Evolutionary conservation across 2,329 filamentous ascomycete genomes (phyloP), one percentile per base, ranked within the genome.

Genomic region (Cercospora sesami): DNA sequence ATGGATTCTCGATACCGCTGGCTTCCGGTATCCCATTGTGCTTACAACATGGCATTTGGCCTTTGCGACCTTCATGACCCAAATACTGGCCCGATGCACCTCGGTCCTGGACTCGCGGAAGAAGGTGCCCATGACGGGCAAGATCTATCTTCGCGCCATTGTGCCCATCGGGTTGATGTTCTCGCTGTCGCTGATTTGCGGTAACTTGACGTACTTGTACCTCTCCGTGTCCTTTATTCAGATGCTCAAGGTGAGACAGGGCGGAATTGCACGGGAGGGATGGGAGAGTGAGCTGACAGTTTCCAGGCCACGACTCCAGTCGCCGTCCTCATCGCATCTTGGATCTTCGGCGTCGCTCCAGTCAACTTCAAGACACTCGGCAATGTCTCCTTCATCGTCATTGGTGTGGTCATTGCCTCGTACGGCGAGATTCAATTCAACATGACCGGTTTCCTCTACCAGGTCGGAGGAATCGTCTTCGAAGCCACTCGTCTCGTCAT

Each of bases 161-260:
- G 90, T 97, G 42, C 94, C 94, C 66, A 97, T 98, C 76, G 94
- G 94, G 73, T 82, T 97, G 79, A 96, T 97, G 84, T 98, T 97
- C 89, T 95, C 91, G 79, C 84, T 97, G 84, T 95, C 91, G 81
- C 86, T 98, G 84, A 97, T 98, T 79, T 97, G 93, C 82, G 93
- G 94, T 78, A 98, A 98, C 84, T 83, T 96, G 82, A 93, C 94
- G 75, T 98, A 98, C 79, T 87, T 97, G 65, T 97, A 97, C 82
- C 88, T 98, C 69, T 95, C 91, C 73, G 94, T 98, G 68, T 91
- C 94, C 69, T 98, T 98, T 81, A 98, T 98, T 77, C 94, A 98
- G 86, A 98, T 98, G 94, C 89, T 98, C 81, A 98, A 98, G 91
- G 91, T 93, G 61, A 62, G 60, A 30, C 21, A 10, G 28, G 18